Base-by-base conservation (phyloP, 225 moss, liverwort and hornwort genomes). In the Sphagnum contortum region DNA sequence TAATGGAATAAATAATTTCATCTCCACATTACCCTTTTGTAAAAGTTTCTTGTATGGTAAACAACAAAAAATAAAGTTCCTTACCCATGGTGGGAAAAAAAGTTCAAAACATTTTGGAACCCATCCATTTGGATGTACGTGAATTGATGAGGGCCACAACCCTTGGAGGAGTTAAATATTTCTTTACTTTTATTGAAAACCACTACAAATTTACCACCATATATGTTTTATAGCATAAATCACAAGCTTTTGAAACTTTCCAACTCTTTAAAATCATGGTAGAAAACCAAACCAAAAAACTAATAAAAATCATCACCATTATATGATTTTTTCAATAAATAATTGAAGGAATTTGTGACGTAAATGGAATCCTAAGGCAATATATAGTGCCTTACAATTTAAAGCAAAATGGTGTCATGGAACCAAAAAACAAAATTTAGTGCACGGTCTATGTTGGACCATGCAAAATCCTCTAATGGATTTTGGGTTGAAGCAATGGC, bases 131-230 rank as follows among this genome's bases (percentile, higher is more conserved):
- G 3, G 13, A 67, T 45, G 47, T 67, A 3, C 57, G 55, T 46
- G 55, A 55, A 47, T 47, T 55, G 8, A 14, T 57, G 44, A 44
- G 57, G 48, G 14, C 44, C 3, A 6, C 55, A 48, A 44, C 46
- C 5, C 6, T 50, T 9, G 13, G 48, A 4, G 67, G 51, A 29
- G 44, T 46, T 3, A 67, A 57, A 57, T 67, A 67, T 0, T 67
- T 67, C 14, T 12, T 67, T 4, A 67, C 67, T 29, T 67, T 67
- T 12, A 57, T 67, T 10, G 55, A 67, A 4, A 44, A 67, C 46
- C 5, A 44, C 3, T 50, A 53, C 3, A 6, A 3, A 8, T 55
- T 45, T 45, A 44, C 12, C 1, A 2, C 13, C 11, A 45, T 67
- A n/a, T 67, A 67, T 45, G 55, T 67, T 57, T 55, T 67, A 3